Percentiles rank a stretch among this genome's conserved stretches.
phyloP scores from a whole-genome alignment of 2,329 filamentous ascomycete species.

The Pseudocercospora pini-densiflorae region DNA sequence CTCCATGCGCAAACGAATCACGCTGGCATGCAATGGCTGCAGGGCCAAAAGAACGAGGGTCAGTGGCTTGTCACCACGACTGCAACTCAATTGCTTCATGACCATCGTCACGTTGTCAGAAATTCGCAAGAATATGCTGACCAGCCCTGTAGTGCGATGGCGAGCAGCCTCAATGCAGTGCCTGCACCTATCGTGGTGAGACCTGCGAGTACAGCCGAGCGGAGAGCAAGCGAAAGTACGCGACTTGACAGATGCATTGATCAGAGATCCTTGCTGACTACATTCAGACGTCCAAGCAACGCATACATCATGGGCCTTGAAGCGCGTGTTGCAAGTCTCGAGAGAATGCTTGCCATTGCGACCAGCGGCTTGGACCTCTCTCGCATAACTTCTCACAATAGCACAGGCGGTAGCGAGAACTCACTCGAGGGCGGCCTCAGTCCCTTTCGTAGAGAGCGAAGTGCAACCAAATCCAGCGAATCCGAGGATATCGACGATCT shows the following conservation, averaged over 20 bases:
- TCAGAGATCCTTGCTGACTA: not conserved
- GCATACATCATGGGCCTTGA: not conserved
- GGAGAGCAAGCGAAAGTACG: conserved; percentile 1
- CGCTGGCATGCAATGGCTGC: conserved; percentile 1
- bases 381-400: not conserved
- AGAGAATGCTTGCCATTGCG: not conserved
- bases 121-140: no score
- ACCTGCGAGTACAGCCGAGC: not conserved
- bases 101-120: no score
- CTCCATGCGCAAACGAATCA: not conserved
- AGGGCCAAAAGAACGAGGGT: not conserved
- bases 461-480: no score
- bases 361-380: not conserved
- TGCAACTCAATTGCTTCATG: no score
- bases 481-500: no score
- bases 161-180: not conserved
- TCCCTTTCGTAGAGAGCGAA: no score
- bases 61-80: not conserved
- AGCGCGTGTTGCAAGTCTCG: not conserved
- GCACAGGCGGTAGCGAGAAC: not conserved
- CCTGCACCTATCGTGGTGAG: not conserved
- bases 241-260: not conserved
- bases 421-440: not conserved
- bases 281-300: not conserved
- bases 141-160: not conserved